These are phyloP conservation scores for Protomyces macrosporus DNA, from an alignment of 1,139 yeast genomes.

Conservation along the genomic window DNA sequence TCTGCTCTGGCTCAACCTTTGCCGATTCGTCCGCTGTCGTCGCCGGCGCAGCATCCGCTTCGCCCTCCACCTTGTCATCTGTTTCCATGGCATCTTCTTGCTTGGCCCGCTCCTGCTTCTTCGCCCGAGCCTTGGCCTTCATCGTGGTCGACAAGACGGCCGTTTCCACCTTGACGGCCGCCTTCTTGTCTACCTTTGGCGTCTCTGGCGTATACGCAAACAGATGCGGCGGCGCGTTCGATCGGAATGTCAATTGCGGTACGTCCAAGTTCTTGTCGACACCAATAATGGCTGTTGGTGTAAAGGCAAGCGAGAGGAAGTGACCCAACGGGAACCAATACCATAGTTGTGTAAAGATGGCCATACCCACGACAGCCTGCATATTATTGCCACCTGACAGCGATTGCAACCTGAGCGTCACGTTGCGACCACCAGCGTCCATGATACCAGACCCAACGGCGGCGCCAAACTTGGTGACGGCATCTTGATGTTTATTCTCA, in stretches of 20 bases:
- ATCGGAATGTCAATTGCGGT: slow-evolving; percentile 75
- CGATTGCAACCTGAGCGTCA: slow-evolving; percentile 87
- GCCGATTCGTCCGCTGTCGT: slow-evolving; percentile 34
- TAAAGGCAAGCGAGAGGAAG: slow-evolving; percentile 82
- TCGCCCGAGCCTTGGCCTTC: slow-evolving; percentile 86
- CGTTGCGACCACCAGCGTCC: slow-evolving; percentile 98
- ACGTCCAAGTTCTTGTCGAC: slow-evolving; percentile 79
- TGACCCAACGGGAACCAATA: slow-evolving; percentile 98
- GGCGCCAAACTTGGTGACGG: slow-evolving; percentile 96
- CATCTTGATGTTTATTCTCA: slow-evolving; percentile 87
- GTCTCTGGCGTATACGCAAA: slow-evolving; percentile 89
- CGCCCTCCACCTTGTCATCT: slow-evolving; percentile 42
- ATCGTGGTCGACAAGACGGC: slow-evolving; percentile 93
- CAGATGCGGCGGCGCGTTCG: slow-evolving; percentile 71
- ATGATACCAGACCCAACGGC: slow-evolving; percentile 95
- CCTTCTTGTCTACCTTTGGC: slow-evolving; percentile 74
- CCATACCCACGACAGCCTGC: slow-evolving; percentile 86
- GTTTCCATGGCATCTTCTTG: slow-evolving; percentile 41
- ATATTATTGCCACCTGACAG: slow-evolving; percentile 87
- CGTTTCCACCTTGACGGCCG: slow-evolving; percentile 82
- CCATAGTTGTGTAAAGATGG: slow-evolving; percentile 91
- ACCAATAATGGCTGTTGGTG: slow-evolving; percentile 88
- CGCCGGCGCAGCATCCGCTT: slow-evolving; percentile 33
- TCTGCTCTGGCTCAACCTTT: slow-evolving; percentile 27
- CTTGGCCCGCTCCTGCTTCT: slow-evolving; percentile 52